Evolutionary conservation across 2,329 filamentous ascomycete species (phyloP).

Genomic region (Pestalotiopsis sp.): DNA sequence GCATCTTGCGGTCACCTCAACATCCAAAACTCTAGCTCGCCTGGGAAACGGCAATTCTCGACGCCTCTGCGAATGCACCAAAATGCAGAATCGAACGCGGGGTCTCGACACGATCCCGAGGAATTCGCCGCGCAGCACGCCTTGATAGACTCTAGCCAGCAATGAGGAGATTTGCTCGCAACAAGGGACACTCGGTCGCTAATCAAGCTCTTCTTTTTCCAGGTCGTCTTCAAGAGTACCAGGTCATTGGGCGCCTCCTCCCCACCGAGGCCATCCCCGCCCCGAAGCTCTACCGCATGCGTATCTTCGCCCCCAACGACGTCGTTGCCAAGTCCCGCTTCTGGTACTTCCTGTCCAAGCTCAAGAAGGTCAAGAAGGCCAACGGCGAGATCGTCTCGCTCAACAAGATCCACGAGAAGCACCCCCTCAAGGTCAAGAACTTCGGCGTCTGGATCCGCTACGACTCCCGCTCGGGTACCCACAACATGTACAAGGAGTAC

Average conservation of each 20-base stretch:
- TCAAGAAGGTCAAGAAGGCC: constrained; percentile 99
- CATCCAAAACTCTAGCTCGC: not conserved
- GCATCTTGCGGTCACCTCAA: not conserved
- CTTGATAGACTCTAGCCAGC: not conserved
- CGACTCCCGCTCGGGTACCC: constrained; percentile 98
- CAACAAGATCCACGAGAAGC: constrained; percentile 99
- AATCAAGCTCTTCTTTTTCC: constrained; percentile 36
- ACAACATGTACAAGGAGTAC: constrained; percentile 99
- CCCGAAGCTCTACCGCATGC: constrained; percentile 99
- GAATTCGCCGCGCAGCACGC: not conserved
- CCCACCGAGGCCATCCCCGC: constrained; percentile 96
- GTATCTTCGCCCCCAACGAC: constrained; percentile 97
- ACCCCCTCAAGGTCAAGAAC: constrained; percentile 99
- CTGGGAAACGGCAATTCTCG: not conserved
- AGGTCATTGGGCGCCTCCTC: constrained; percentile 99
- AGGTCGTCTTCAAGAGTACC: constrained; percentile 99
- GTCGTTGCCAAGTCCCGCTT: constrained; percentile 99
- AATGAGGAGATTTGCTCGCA: not conserved
- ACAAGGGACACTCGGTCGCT: constrained; percentile 21
- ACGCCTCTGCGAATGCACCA: not conserved
- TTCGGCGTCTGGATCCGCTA: constrained; percentile 99
- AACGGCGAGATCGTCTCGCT: constrained; percentile 98
- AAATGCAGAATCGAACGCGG: not conserved
- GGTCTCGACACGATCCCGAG: not conserved
- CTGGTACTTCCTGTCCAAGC: constrained; percentile 99